Percentiles rank a stretch among this genome's conserved stretches.
Evolutionary conservation across 805 yeast genomes (phyloP).

Genomic region (Barnettozyma sucrosica): DNA sequence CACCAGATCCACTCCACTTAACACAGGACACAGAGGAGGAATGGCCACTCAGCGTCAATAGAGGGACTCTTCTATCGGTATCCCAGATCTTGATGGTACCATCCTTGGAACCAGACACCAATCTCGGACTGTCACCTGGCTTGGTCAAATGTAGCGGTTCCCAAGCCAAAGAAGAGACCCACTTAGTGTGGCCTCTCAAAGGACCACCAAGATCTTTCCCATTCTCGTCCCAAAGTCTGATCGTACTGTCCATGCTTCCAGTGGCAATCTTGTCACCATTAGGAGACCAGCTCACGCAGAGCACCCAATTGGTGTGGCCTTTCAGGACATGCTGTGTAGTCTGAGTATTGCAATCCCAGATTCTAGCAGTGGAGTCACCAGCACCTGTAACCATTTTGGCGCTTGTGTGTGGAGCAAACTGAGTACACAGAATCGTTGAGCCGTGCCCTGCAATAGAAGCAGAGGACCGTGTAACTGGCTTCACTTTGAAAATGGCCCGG

Average conservation of each 20-base stretch:
- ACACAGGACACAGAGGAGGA: constrained; percentile 87
- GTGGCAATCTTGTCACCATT: constrained; percentile 89
- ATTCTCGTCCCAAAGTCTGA: constrained; percentile 78
- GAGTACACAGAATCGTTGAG: constrained; percentile 84
- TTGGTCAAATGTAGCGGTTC: constrained; percentile 83
- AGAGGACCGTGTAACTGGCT: constrained; percentile 82
- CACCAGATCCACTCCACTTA: constrained; percentile 92
- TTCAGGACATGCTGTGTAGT: constrained; percentile 76
- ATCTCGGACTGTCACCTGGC: constrained; percentile 58
- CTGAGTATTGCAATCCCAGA: constrained; percentile 95
- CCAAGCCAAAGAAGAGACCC: constrained; percentile 89
- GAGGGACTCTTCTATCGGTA: constrained; percentile 57
- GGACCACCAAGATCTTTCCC: constrained; percentile 75
- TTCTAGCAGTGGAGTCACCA: constrained; percentile 91
- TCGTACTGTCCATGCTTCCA: constrained; percentile 89
- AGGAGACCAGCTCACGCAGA: constrained; percentile 89
- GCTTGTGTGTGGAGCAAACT: constrained; percentile 87
- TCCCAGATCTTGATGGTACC: constrained; percentile 91
- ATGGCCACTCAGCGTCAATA: constrained; percentile 79
- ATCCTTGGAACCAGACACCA: constrained; percentile 88
- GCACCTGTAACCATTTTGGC: constrained; percentile 90
- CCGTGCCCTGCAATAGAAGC: constrained; percentile 96
- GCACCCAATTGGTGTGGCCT: constrained; percentile 93
- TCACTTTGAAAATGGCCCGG: constrained; percentile 89
- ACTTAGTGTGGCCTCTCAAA: constrained; percentile 76